A percentile compares a stretch with the other conserved stretches of the same genome.
These are phyloP conservation scores for Physaria fendleri DNA, from an alignment of 345 rosid species.

Conservation along the genomic window DNA sequence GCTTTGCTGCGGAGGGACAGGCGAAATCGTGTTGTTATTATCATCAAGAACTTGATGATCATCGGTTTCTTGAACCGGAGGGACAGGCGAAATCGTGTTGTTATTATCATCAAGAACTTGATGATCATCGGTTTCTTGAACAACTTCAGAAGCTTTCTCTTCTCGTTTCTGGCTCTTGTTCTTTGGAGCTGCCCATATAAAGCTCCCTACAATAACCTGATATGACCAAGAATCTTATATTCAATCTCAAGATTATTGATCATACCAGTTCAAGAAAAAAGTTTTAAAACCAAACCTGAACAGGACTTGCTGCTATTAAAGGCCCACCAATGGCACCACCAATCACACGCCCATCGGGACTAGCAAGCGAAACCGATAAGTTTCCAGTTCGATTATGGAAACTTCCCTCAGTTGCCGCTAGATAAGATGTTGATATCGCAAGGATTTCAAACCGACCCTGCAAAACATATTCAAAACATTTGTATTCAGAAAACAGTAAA, in stretches of 20 bases:
- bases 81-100: conserved; percentile 27
- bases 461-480: conserved; percentile 22
- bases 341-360: conserved; percentile 89
- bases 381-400: conserved; percentile 59
- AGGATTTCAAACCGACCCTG: conserved; percentile 91
- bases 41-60: conserved; percentile 39
- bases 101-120: conserved; percentile 38
- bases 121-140: conserved; percentile 35
- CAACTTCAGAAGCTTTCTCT: conserved; percentile 42
- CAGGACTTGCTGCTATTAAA: conserved; percentile 84
- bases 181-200: conserved; percentile 73
- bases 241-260: background rate
- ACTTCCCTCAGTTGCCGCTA: conserved; percentile 41
- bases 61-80: conserved; percentile 35
- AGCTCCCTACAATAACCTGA: conserved; percentile 95
- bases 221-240: background rate
- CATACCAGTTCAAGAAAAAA: background rate
- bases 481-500: background rate
- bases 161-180: conserved; percentile 55
- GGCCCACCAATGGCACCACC: conserved; percentile 93
- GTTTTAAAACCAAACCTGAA: conserved; percentile 50
- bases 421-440: conserved; percentile 71
- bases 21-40: conserved; percentile 29
- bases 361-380: conserved; percentile 81
- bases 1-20: conserved; percentile 29